A percentile compares a stretch with the other conserved stretches of the same genome.
Conservation (phyloP, 2,329 filamentous ascomycete species). For the Cryphonectria radicalis region DNA sequence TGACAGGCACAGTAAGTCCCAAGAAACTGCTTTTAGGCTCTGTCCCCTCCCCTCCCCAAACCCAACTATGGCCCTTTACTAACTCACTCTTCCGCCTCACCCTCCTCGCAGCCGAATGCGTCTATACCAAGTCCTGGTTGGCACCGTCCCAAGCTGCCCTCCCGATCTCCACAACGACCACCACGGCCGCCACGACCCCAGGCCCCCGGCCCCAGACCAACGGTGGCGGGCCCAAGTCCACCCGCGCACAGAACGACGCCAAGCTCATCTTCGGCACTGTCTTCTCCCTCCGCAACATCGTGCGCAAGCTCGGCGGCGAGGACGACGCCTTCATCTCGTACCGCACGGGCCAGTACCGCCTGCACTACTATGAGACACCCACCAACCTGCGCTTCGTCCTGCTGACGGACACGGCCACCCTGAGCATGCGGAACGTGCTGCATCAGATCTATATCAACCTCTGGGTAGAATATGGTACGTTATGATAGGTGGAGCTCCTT, state of each 20-base stretch:
- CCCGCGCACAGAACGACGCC: constrained; percentile 70
- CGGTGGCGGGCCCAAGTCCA: constrained; percentile 6
- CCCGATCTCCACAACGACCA: constrained; percentile 36
- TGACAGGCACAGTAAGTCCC: constrained; percentile 84
- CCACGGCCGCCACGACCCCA: constrained; percentile 20
- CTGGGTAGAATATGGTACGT: constrained; percentile 89
- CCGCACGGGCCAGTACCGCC: constrained; percentile 92
- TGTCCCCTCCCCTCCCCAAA: background rate
- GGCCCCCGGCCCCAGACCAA: constrained; percentile 7
- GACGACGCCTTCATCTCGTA: constrained; percentile 96
- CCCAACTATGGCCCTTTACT: constrained; percentile 5
- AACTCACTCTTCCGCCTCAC: constrained; percentile 24
- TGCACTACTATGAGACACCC: constrained; percentile 98
- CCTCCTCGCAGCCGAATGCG: constrained; percentile 78
- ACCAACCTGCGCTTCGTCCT: constrained; percentile 96
- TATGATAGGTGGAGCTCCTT: background rate
- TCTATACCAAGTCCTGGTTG: constrained; percentile 90
- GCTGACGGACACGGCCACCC: constrained; percentile 86
- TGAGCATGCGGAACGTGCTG: constrained; percentile 90
- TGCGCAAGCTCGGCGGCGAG: constrained; percentile 88
- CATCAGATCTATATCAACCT: constrained; percentile 99
- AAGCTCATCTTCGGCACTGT: constrained; percentile 98
- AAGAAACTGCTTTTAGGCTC: background rate
- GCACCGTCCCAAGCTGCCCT: constrained; percentile 48
- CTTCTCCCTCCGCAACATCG: constrained; percentile 96